These are phyloP conservation scores for Lactarius deliciosus DNA, from an alignment of 768 basidiomycete species.

Conservation along the genomic window DNA sequence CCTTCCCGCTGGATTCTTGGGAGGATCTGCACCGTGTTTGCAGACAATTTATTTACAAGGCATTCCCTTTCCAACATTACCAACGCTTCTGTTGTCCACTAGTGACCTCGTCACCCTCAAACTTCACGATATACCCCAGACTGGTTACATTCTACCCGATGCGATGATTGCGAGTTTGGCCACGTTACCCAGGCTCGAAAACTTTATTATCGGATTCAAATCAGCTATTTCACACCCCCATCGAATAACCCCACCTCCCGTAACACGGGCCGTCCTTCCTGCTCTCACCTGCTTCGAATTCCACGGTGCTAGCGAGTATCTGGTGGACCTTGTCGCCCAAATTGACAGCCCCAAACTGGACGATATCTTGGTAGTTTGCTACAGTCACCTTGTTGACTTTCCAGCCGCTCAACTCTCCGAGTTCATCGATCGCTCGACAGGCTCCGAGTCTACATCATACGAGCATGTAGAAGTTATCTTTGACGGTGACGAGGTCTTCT, in stretches of 20 bases:
- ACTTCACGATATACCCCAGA: not conserved
- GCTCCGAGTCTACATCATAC: not conserved
- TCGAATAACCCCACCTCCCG: not conserved
- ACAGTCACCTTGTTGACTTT: not conserved
- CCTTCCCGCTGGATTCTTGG: too few relatives aligned
- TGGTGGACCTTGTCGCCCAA: not conserved
- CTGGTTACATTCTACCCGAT: not conserved
- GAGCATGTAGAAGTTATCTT: not conserved
- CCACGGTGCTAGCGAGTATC: not conserved
- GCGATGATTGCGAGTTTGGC: not conserved
- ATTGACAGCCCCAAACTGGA: not conserved
- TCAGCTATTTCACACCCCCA: not conserved
- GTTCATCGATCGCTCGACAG: not conserved
- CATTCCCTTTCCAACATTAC: not conserved
- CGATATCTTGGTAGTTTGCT: not conserved
- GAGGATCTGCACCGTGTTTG: not conserved
- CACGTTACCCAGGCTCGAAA: not conserved
- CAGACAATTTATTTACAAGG: accelerated
- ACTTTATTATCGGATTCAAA: not conserved
- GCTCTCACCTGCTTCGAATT: not conserved
- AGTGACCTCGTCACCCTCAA: not conserved
- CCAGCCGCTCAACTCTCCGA: not conserved
- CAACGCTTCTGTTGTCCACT: not conserved
- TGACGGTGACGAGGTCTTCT: not conserved
- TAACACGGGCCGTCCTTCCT: not conserved